Percentiles rank a stretch among this genome's conserved stretches.
phyloP scores from a whole-genome alignment of 2,329 filamentous ascomycete species.

The Aspergillus sp. region DNA sequence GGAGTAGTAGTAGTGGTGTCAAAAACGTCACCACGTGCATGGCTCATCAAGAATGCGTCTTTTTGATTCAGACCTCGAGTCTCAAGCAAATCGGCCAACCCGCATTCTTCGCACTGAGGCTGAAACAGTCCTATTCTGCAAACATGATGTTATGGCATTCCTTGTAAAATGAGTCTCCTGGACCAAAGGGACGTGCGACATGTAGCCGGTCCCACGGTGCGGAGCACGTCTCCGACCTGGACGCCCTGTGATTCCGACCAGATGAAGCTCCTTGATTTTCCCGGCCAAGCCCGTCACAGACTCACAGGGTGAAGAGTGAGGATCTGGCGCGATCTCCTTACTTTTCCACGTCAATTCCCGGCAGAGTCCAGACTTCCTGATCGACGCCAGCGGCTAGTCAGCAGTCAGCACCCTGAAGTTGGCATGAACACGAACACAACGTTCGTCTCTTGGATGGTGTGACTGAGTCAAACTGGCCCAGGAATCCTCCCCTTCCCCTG shows the following conservation, averaged over 20 bases:
- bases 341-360: not conserved
- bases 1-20: not conserved
- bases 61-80: not conserved
- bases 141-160: conserved; percentile 2
- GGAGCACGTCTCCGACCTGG: not conserved
- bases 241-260: not conserved
- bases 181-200: not conserved
- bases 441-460: too few relatives aligned
- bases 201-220: not conserved
- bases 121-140: not conserved
- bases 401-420: too few relatives aligned
- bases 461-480: too few relatives aligned
- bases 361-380: not conserved
- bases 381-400: too few relatives aligned
- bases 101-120: conserved; percentile 1
- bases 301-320: too few relatives aligned
- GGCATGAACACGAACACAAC: too few relatives aligned
- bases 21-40: conserved; percentile 1
- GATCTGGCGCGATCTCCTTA: not conserved
- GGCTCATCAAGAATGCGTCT: not conserved
- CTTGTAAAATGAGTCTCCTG: not conserved
- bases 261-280: not conserved
- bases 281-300: not conserved
- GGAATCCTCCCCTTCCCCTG: not conserved
- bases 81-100: not conserved